Base-by-base conservation (phyloP, 2,329 filamentous ascomycete genomes). In the Neocatenulostroma microsporum region DNA sequence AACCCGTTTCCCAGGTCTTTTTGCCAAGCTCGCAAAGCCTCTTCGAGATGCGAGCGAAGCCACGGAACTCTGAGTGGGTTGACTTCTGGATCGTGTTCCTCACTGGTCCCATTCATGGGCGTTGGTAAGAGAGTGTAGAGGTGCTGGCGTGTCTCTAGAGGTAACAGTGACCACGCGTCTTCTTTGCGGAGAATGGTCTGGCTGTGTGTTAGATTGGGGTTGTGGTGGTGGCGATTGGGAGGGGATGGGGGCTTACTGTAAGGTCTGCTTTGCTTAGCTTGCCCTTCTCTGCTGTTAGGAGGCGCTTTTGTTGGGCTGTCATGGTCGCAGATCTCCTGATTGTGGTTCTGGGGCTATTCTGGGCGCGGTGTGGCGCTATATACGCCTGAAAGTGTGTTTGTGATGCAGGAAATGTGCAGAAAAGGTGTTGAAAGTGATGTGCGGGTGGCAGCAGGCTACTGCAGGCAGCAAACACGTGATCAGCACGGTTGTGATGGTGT, bases 11-110 rank as follows among this genome's bases (percentile, higher is more conserved):
- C 55, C 1, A 80, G 61, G 45, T 80, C 74, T 3, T 67, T 53
- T 50, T 77, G 68, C 51, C 74, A 80, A 34, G 68, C 63, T 13
- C 69, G 67, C 25, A 77, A 54, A 28, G 66, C 71, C 14, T 69
- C 68, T 15, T 69, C 64, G 56, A 76, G 74, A 38, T 67, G 62
- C 30, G 63, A 60, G 15, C 63, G 61, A 32, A 63, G 47, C 74
- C 42, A 73, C 21, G 69, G 64, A 3, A 50, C 54, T 13, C 62
- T 50, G 3, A 70, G 45, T 15, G 58, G 58, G 25, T 55, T 50
- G 35, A 55, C 48, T 21, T 60, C 57, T 32, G 66, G 60, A 17
- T 63, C 56, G 56, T 69, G 46, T 6, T 42, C 52, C 34, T 45
- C 5, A 81, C 4, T 64, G 17, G 46, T 41, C 21, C 36, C 47